Evolutionary conservation across 805 yeast genomes (phyloP), one percentile per base, ranked within the genome.

Genomic region (Wickerhamiella qilinensis): DNA sequence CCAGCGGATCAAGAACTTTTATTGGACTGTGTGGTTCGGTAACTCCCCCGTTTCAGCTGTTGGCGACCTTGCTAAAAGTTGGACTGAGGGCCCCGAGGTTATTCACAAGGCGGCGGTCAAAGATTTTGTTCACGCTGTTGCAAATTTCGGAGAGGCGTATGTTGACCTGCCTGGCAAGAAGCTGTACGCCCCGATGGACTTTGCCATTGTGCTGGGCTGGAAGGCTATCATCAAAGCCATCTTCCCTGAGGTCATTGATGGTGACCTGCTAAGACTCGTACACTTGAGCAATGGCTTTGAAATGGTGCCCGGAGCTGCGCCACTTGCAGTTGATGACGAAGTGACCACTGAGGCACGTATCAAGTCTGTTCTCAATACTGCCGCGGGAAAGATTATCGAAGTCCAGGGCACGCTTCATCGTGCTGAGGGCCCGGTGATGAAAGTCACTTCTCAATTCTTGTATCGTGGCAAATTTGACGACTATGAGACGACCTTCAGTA

Each of bases 131-230:
- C 95, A 86, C 52, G 96, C 96, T 43, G 83, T 91, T 57, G 96
- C 96, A 50, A 91, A 91, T 72, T 79, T 80, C 49, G 85, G 94
- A 61, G 97, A 91, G 65, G 94, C 93, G 44, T 91, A 85, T 52
- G 94, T 86, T 50, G 71, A 78, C 42, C 76, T 94, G 67, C 73
- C 82, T 37, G 79, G 82, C 60, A 72, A 71, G 46, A 49, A 45
- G 11, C 77, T 83, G 43, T 68, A 75, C 51, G 98, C 97, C 36
- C 99, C 99, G 54, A 88, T 91, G 97, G 99, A 91, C 67, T 91
- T 86, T 57, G 97, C 98, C 36, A 91, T 91, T 59, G 96, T 91
- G 42, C 74, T 86, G 51, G 97, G 98, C 34, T 91, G 99, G 99
- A 80, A 79, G 65, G 93, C 96, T 37, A 88, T 91, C 57, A 88